Evolutionary conservation across 2,329 filamentous ascomycete genomes (phyloP).

Genomic region (Graphium sp.): DNA sequence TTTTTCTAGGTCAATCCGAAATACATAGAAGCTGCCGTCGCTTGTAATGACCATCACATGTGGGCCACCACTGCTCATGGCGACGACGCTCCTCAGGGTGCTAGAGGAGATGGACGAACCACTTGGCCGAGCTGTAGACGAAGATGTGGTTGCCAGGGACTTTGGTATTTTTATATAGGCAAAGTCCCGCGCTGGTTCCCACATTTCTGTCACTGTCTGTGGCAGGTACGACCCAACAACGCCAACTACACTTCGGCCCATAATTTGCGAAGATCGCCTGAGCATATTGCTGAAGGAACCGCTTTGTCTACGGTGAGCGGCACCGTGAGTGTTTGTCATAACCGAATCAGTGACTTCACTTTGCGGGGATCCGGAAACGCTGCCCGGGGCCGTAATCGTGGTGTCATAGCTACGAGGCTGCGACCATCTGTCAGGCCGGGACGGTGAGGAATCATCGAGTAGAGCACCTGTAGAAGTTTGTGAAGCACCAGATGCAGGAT

Average conservation of each 20-base stretch:
- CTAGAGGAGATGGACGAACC: too few species aligned
- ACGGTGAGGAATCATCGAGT: constrained; percentile 21
- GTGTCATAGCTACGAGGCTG: constrained; percentile 37
- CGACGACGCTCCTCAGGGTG: constrained; percentile 78
- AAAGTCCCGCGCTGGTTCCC: constrained; percentile 90
- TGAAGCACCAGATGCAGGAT: constrained; percentile 17
- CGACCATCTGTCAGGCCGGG: constrained; percentile 32
- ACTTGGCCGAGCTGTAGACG: constrained; percentile 6
- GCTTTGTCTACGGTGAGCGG: constrained; percentile 32
- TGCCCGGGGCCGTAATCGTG: constrained; percentile 31
- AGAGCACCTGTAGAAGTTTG: constrained; percentile 16
- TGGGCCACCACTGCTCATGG: constrained; percentile 86
- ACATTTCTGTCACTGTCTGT: constrained; percentile 90
- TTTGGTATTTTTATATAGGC: constrained; percentile 90
- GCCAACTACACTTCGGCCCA: constrained; percentile 74
- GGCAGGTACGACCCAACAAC: constrained; percentile 86
- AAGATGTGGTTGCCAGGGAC: constrained; percentile 11
- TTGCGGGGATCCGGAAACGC: constrained; percentile 23
- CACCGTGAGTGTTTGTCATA: too few species aligned
- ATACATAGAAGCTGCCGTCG: constrained; percentile 89
- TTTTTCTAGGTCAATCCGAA: constrained; percentile 85
- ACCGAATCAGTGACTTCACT: constrained; percentile 31
- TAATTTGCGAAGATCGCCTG: constrained; percentile 85
- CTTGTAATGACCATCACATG: constrained; percentile 98
- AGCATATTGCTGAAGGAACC: constrained; percentile 82